These are phyloP conservation scores for Tetracentron sinense DNA, from an alignment of 164 flowering plant genomes.

Conservation along the genomic window DNA sequence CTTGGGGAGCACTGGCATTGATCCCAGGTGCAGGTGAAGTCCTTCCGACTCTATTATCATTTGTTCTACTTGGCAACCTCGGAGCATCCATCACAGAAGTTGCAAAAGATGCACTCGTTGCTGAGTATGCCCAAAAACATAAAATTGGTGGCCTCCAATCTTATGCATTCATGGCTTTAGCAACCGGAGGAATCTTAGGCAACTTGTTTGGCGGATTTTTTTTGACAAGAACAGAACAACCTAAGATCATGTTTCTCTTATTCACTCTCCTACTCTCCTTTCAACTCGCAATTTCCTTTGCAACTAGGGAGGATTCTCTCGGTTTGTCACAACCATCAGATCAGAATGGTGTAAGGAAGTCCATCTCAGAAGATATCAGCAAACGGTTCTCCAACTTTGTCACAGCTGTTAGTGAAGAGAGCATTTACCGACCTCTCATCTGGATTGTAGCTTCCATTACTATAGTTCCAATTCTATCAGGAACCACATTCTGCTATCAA, in stretches of 20 bases:
- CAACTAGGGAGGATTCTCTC: slow-evolving; percentile 57
- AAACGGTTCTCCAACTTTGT: slow-evolving; percentile 49
- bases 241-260: slow-evolving; percentile 52
- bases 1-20: slow-evolving; percentile 74
- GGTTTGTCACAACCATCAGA: slow-evolving; percentile 32
- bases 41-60: slow-evolving; percentile 53
- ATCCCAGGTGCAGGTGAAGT: slow-evolving; percentile 45
- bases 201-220: slow-evolving; percentile 69
- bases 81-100: slow-evolving; percentile 91
- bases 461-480: slow-evolving; percentile 68
- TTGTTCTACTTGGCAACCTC: slow-evolving; percentile 68
- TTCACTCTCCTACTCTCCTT: slow-evolving; percentile 47
- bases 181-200: slow-evolving; percentile 75
- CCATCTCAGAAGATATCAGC: slow-evolving; percentile 35
- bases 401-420: slow-evolving; percentile 44
- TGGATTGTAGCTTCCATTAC: slow-evolving; percentile 78
- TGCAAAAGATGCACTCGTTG: slow-evolving; percentile 80
- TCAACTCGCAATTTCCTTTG: slow-evolving; percentile 52
- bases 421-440: slow-evolving; percentile 49
- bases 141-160: slow-evolving; percentile 66
- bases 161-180: slow-evolving; percentile 73
- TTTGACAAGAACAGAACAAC: slow-evolving; percentile 40
- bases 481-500: slow-evolving; percentile 86
- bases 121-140: slow-evolving; percentile 64
- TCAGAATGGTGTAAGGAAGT: slow-evolving; percentile 14